phyloP scores from a whole-genome alignment of 2,329 filamentous ascomycete genomes.

The Microcyclosporella mali region DNA sequence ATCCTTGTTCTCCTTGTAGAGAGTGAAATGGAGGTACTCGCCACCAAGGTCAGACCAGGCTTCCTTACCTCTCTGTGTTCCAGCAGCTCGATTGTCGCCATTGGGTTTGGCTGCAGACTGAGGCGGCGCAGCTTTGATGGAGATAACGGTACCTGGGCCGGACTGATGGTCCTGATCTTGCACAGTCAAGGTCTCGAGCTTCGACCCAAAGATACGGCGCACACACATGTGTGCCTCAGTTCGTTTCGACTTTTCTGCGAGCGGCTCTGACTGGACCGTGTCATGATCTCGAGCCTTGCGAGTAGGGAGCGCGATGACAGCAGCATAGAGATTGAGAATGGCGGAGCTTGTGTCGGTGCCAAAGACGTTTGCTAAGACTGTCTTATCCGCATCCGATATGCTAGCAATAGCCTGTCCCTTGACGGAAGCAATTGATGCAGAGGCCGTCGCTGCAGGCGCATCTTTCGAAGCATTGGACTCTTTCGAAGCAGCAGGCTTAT shows the following conservation, averaged over 20 bases:
- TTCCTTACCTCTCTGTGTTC: conserved; percentile 38
- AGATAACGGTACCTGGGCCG: conserved; percentile 55
- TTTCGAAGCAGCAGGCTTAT: conserved; percentile 1
- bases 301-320: conserved; percentile 48
- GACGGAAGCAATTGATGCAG: conserved; percentile 3
- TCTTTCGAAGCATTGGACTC: neutral
- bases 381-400: conserved; percentile 35
- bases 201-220: conserved; percentile 71
- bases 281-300: conserved; percentile 53
- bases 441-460: neutral
- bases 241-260: conserved; percentile 56
- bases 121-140: conserved; percentile 45
- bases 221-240: conserved; percentile 60
- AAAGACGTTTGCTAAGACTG: conserved; percentile 42
- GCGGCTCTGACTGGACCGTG: conserved; percentile 46
- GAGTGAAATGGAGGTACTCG: conserved; percentile 79
- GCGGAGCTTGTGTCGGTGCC: conserved; percentile 44
- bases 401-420: conserved; percentile 17
- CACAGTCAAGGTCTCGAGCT: conserved; percentile 70
- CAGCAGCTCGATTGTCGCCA: conserved; percentile 14
- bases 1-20: conserved; percentile 96
- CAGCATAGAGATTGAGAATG: conserved; percentile 51
- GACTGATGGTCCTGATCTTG: conserved; percentile 50
- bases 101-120: conserved; percentile 20
- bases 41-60: conserved; percentile 64